Percentiles rank a stretch among this genome's conserved stretches.
These are phyloP conservation scores for Massariosphaeria phaeospora DNA, from an alignment of 495 filamentous ascomycete species.

Conservation along the genomic window DNA sequence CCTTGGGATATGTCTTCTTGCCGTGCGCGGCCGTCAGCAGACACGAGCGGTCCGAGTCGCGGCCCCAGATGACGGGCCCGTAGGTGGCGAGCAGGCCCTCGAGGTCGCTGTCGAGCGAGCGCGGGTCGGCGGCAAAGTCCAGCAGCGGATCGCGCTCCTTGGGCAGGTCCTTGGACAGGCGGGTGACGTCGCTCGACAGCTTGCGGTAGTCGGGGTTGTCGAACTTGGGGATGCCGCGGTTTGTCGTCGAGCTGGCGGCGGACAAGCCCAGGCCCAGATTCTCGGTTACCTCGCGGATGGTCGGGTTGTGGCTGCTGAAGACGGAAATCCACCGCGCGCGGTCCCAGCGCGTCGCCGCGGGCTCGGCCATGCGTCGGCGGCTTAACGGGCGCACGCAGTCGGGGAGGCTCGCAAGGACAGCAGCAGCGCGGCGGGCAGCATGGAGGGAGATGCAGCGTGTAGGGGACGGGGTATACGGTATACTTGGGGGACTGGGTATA, in stretches of 20 bases:
- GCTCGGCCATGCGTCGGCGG: neutral
- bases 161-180: constrained; percentile 24
- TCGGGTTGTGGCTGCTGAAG: constrained; percentile 24
- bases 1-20: constrained; percentile 24
- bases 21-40: constrained; percentile 11
- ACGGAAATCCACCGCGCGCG: constrained; percentile 14
- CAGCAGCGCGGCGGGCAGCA: neutral
- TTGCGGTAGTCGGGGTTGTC: constrained; percentile 22
- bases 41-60: constrained; percentile 12
- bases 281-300: constrained; percentile 29
- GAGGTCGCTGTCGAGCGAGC: constrained; percentile 11
- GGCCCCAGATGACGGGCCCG: constrained; percentile 21
- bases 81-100: constrained; percentile 9
- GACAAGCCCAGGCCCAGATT: constrained; percentile 20
- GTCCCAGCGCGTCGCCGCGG: constrained; percentile 16
- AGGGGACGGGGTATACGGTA: too few relatives aligned
- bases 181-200: constrained; percentile 24
- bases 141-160: constrained; percentile 25
- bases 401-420: neutral
- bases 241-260: constrained; percentile 12
- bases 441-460: neutral
- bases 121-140: constrained; percentile 21
- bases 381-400: neutral
- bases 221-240: constrained; percentile 30
- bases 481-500: too few relatives aligned